Evolutionary conservation across 768 basidiomycete genomes (phyloP), one percentile per base, ranked within the genome.

Genomic region (Rhizopogon vesiculosus): DNA sequence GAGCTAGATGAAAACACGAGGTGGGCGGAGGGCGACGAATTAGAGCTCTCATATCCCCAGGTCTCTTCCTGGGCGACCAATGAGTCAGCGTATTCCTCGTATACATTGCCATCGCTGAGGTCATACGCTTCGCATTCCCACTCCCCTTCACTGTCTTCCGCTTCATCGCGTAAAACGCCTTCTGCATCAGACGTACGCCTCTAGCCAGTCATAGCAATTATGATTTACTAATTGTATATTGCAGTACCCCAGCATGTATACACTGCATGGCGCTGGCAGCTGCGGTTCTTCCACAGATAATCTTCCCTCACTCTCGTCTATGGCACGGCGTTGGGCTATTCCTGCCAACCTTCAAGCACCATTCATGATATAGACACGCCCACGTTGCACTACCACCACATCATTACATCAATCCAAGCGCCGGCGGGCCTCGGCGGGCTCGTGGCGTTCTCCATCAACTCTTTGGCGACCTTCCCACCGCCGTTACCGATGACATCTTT

Each of bases 291-390:
- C 68, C 3, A 60, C 69, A 18, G 69, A 69, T 45, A 70, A 69
- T 55, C 64, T 70, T 9, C 68, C 69, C 0, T 61, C 70, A 45
- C 73, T 72, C 48, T 71, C 72, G 3, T 62, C 70, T 2, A 62
- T 74, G 62, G 62, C 66, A n/a, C 67, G 73, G 40, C 68, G 73
- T 18, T 74, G 73, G 73, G 67, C 74, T 2, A 64, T 60, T 42
- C 62, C 73, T n/a, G 61, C 68, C 5, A 69, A 59, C 18, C 61
- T 67, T 28, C 70, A 70, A 25, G 63, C 69, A 18, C 66, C 67
- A 9, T 74, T 74, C 16, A 62, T 72, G 60, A 58, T 70, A 66
- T 69, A 71, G 68, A 68, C 28, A 49, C 39, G 3, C 43, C 29
- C 53, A 55, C 55, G 44, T 56, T 56, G 31, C 42, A 53, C 44